Conservation (phyloP, 2,329 filamentous ascomycete species). For the Colletotrichum gigasporum region DNA sequence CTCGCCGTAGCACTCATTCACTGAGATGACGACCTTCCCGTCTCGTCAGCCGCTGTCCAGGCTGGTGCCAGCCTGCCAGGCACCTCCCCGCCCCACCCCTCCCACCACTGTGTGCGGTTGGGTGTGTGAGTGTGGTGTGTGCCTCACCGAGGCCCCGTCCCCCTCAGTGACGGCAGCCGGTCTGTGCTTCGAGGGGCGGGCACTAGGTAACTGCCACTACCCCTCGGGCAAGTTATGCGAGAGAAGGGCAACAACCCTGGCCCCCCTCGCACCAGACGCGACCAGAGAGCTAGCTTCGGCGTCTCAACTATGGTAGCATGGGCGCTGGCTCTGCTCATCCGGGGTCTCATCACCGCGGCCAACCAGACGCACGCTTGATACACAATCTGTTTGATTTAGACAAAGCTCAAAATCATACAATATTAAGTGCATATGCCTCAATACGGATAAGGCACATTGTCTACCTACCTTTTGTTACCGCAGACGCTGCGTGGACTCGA, state of each 20-base stretch:
- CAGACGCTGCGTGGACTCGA: no score
- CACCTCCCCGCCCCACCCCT: background rate
- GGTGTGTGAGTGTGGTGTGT: background rate
- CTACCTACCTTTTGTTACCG: background rate
- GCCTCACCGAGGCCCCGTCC: no score
- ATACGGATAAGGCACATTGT: no score
- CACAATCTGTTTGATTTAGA: conserved; percentile 17
- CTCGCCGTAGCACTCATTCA: no score
- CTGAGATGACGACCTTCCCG: background rate
- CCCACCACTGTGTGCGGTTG: background rate
- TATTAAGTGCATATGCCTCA: no score
- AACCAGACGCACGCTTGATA: conserved; percentile 14
- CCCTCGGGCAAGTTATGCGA: conserved; percentile 6
- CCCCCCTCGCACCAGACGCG: conserved; percentile 24
- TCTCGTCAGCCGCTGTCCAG: background rate
- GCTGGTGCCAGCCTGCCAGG: background rate
- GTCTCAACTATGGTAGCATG: background rate
- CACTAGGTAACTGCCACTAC: no score
- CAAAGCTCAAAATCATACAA: conserved; percentile 3
- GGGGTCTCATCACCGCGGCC: background rate
- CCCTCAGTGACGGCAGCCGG: no score
- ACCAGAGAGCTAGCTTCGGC: background rate
- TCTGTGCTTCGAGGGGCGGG: no score
- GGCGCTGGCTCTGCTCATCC: background rate
- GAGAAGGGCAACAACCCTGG: conserved; percentile 28